A percentile compares a stretch with the other conserved stretches of the same genome.
Evolutionary conservation across 2,329 filamentous ascomycete species (phyloP).

Genomic region (Hymenoscyphus scutula): DNA sequence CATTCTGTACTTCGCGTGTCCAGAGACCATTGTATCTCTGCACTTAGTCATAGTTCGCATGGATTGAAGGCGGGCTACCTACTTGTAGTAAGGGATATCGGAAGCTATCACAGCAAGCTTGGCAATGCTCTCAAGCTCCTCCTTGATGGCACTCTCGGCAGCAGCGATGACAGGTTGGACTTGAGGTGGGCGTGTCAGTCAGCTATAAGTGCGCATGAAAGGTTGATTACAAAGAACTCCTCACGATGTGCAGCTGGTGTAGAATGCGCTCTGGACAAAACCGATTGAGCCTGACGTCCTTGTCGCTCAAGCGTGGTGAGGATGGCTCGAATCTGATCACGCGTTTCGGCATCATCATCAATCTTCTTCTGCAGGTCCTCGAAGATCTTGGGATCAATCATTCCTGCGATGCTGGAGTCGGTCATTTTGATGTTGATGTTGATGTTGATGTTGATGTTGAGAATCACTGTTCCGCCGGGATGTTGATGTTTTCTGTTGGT

Average conservation of each 20-base stretch:
- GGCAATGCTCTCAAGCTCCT: slow-evolving; percentile 68
- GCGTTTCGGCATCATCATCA: slow-evolving; percentile 78
- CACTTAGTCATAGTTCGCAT: neutral
- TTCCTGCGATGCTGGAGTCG: slow-evolving; percentile 20
- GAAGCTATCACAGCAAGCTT: slow-evolving; percentile 73
- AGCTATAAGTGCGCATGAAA: neutral
- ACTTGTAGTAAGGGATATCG: slow-evolving; percentile 96
- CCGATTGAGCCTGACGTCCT: slow-evolving; percentile 76
- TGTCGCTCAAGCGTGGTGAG: slow-evolving; percentile 80
- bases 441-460: slow-evolving; percentile 2
- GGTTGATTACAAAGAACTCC: slow-evolving; percentile 31
- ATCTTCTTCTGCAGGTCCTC: slow-evolving; percentile 83
- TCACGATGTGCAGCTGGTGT: slow-evolving; percentile 66
- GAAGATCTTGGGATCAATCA: slow-evolving; percentile 72
- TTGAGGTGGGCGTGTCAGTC: slow-evolving; percentile 38
- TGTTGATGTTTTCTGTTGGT: neutral
- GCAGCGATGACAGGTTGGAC: slow-evolving; percentile 68
- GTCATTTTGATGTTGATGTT: slow-evolving; percentile 18
- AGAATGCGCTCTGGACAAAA: slow-evolving; percentile 86
- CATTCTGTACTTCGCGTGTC: slow-evolving; percentile 79
- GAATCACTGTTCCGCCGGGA: neutral
- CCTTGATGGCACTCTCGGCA: slow-evolving; percentile 66
- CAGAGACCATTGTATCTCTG: slow-evolving; percentile 74
- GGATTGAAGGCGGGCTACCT: slow-evolving; percentile 20
- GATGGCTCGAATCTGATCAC: slow-evolving; percentile 80